These are phyloP conservation scores for Colletotrichum coccodes DNA, from an alignment of 2,329 filamentous ascomycete genomes.

Conservation along the genomic window DNA sequence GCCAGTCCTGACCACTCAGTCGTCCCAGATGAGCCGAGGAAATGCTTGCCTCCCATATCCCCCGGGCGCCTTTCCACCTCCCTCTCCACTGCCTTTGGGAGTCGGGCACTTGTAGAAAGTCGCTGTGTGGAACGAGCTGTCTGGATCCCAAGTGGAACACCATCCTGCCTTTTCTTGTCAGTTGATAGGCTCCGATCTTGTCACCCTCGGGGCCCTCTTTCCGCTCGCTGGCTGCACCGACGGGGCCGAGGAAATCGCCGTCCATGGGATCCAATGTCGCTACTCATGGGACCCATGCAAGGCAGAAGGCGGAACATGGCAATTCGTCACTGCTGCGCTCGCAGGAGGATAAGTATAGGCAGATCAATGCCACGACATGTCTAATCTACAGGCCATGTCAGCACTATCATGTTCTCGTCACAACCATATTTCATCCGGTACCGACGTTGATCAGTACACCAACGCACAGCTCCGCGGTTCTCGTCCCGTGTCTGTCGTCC, in stretches of 20 bases:
- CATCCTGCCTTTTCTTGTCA: background rate
- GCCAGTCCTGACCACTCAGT: background rate
- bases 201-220: background rate
- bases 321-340: background rate
- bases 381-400: background rate
- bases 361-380: background rate
- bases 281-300: background rate
- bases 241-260: background rate
- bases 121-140: background rate
- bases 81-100: background rate
- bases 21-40: background rate
- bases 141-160: background rate
- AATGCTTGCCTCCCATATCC: background rate
- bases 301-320: background rate
- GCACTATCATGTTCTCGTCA: background rate
- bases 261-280: background rate
- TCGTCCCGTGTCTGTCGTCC: background rate
- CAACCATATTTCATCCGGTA: background rate
- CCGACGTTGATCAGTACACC: background rate
- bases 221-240: slow-evolving; percentile 8
- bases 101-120: background rate
- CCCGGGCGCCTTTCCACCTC: background rate
- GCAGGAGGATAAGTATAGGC: background rate
- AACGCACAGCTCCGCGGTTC: background rate
- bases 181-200: background rate